Base-by-base conservation (phyloP, 2,329 filamentous ascomycete species). In the Beauveria sp. region DNA sequence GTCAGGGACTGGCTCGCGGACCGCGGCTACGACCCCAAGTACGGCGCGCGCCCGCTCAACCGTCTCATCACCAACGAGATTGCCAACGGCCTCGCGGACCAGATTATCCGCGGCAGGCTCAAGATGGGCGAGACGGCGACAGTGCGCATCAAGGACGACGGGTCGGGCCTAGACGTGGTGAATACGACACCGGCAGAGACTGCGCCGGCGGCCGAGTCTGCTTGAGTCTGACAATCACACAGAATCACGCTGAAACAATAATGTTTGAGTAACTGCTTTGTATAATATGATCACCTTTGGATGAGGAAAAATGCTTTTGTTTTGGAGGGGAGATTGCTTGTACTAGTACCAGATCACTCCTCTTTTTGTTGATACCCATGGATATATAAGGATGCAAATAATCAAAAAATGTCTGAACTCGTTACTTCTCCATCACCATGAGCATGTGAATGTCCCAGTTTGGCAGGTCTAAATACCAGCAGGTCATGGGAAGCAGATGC, bases 61-160 rank as follows among this genome's bases (percentile, higher is more conserved):
- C 82, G 95, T 43, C 82, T 98, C 58, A 97, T 98, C 66, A 86
- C 89, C 24, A 96, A 89, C 69, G 86, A 97, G 75, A 91, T 99
- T 66, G 88, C 90, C 63, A 97, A 97, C 72, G 82, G 86, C 3
- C 81, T 98, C 45, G 95, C 95, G 0, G 93, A 96, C 70, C 89
- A 88, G 77, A 96, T 99, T 68, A 98, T 98, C 68, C 82, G 89
- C 60, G 95, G 95, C 22, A 79, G 91, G 73, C 76, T 98, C 63
- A 89, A 86, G 73, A 84, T 79, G 62, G 92, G 91, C 1, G 87
- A 96, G 69, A 82, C 77, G 3, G 93, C 89, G 5, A 81, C 80
- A 62, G 89, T 96, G 14, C 78, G 77, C 54, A 79, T 96, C 62
- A 87, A 84, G 58, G 81, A 84, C 14, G 85, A 86, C 63, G 81